These are phyloP conservation scores for Ochromonas danica DNA, from an alignment of 108 stramenopile species.

Conservation along the genomic window DNA sequence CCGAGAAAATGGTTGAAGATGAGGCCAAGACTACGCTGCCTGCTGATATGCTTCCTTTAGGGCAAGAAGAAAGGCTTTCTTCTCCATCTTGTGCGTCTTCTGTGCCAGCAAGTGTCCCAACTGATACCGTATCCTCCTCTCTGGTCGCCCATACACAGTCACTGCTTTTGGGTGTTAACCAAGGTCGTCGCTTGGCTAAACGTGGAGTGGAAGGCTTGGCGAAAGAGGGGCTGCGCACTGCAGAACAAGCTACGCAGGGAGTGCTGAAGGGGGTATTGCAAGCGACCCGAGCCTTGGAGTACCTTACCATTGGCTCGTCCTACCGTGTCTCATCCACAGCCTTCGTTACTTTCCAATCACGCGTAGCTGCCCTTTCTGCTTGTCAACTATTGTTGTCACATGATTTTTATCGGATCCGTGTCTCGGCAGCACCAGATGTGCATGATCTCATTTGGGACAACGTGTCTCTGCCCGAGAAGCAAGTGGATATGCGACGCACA, in stretches of 20 bases:
- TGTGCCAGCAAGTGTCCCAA: no score
- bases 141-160: no score
- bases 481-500: neutral
- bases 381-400: constrained; percentile 28
- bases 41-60: no score
- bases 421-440: neutral
- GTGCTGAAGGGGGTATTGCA: neutral
- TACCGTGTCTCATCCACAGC: constrained; percentile 4
- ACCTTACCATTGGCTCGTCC: constrained; percentile 19
- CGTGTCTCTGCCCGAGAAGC: constrained; percentile 6
- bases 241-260: constrained; percentile 11
- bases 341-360: constrained; percentile 25
- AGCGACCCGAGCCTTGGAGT: constrained; percentile 24
- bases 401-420: neutral
- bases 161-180: no score
- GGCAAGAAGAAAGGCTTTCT: no score
- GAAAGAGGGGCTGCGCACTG: constrained; percentile 7
- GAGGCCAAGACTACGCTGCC: no score
- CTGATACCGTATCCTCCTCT: no score
- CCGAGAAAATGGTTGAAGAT: no score
- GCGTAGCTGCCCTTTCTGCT: neutral
- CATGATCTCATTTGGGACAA: constrained; percentile 31
- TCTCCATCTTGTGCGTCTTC: no score
- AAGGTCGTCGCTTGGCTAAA: no score
- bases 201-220: constrained; percentile 6